Base-by-base conservation (phyloP, 2,329 filamentous ascomycete genomes). In the Sphaerulina vaccinii region DNA sequence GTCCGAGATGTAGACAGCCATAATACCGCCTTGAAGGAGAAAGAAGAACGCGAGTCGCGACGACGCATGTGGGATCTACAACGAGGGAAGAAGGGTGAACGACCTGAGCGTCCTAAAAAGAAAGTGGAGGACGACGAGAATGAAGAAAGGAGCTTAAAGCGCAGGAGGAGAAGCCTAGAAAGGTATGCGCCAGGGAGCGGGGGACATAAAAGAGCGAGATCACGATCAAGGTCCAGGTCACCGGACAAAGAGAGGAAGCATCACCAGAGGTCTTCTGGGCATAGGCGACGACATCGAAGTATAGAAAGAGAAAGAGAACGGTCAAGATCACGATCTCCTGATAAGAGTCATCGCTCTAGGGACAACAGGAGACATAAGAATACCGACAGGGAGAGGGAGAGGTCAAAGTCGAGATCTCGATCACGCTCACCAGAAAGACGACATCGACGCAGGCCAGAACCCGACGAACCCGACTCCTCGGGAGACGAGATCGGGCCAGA, bases 1-100 rank as follows among this genome's bases (percentile, higher is more conserved):
- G 89, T 99, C 56, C 87, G 86, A 57, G 87, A 93, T 60, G 95
- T 90, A 7, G 87, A 95, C 62, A 86, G 73, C 48, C 92, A 99
- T 72, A 99, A 99, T 78, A 84, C 87, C 19, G 87, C 89, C 1
- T 76, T 97, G 23, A 81, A 90, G 15, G 88, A 87, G 1, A 95
- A 86, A 65, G 92, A 97, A 69, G 84, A 85, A 21, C 83, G 87
- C 41, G 91, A 97, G 59, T 84, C 90, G 0, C 79, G 79, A 55
- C 83, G 83, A 3, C 83, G 89, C 16, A 78, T 95, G 49, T 80
- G 81, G 59, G 75, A 78, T 49, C 71, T 91, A 37, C 58, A 58
- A 43, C 49, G 43, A 18, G 23, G 37, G 19, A 57, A 56, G 24
- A 40, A 46, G 37, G 27, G 27, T 3, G 27, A 32, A 10, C 27